Evolutionary conservation across 345 rosid genomes (phyloP).

Genomic region (Eucalyptus sideroxylon): DNA sequence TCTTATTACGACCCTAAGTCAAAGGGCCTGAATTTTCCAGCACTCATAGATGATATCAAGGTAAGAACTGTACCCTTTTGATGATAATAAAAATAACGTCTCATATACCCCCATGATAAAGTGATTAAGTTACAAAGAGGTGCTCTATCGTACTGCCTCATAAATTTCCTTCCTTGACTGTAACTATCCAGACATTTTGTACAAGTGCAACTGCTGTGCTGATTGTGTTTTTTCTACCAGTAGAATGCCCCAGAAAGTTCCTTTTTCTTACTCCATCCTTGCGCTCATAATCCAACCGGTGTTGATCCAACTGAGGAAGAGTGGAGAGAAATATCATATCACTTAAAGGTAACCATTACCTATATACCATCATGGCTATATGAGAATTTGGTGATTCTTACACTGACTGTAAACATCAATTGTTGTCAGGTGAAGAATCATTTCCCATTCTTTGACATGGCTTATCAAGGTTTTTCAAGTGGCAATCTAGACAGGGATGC

Average conservation of each 20-base stretch:
- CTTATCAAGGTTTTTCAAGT: slow-evolving; percentile 96
- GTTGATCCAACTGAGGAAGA: slow-evolving; percentile 92
- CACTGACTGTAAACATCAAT: neutral
- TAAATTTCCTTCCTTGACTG: neutral
- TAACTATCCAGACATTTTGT: neutral
- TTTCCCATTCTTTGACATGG: slow-evolving; percentile 95
- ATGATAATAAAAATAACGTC: neutral
- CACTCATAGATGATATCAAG: slow-evolving; percentile 82
- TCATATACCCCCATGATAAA: neutral
- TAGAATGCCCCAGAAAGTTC: slow-evolving; percentile 94
- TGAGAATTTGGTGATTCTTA: neutral
- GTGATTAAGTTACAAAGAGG: neutral
- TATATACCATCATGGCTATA: neutral
- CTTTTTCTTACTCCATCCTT: slow-evolving; percentile 87
- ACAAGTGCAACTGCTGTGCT: neutral
- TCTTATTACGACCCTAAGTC: slow-evolving; percentile 78
- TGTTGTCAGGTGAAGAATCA: slow-evolving; percentile 61
- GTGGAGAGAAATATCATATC: slow-evolving; percentile 89
- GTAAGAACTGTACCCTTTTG: slow-evolving; percentile 6
- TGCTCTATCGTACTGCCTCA: neutral
- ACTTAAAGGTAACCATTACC: slow-evolving; percentile 38
- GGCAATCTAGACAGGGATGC: slow-evolving; percentile 92
- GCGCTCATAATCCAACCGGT: slow-evolving; percentile 94
- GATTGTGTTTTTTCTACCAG: neutral
- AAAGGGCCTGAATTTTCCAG: slow-evolving; percentile 78